These are phyloP conservation scores for Plasmodium blacklocki DNA, from an alignment of 169 alveolate genomes.

Conservation along the genomic window DNA sequence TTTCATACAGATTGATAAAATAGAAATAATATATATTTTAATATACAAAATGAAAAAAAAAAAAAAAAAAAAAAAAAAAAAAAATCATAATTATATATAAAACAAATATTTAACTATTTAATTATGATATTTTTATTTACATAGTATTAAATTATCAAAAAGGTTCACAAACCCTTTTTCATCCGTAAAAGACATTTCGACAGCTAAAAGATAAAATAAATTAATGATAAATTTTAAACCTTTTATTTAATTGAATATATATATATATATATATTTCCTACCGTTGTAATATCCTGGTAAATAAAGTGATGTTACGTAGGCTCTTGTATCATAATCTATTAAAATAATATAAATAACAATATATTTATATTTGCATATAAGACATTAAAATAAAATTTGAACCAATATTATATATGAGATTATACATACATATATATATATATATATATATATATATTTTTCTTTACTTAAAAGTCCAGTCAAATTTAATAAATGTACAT, in stretches of 20 bases:
- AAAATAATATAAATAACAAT: not conserved
- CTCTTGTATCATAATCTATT: constrained; percentile 23
- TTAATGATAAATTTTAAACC: too few relatives aligned
- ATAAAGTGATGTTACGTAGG: constrained; percentile 35
- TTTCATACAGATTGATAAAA: too few relatives aligned
- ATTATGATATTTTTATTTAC: constrained; percentile 1
- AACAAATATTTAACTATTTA: too few relatives aligned
- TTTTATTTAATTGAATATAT: too few relatives aligned
- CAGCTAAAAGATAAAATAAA: constrained; percentile 21
- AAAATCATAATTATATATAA: too few relatives aligned
- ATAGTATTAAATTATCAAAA: constrained; percentile 13
- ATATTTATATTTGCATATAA: not conserved
- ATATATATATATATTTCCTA: constrained; percentile 7
- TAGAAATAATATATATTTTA: too few relatives aligned
- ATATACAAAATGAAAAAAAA: too few relatives aligned
- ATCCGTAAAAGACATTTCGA: constrained; percentile 19
- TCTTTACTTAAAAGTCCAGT: constrained; percentile 44
- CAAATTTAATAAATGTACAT: constrained; percentile 28
- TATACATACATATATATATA: too few relatives aligned
- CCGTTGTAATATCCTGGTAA: constrained; percentile 62
- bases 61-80: too few relatives aligned
- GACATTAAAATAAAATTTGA: not conserved
- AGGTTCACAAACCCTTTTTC: not conserved
- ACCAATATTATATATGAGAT: too few relatives aligned
- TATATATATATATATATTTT: too few relatives aligned